Evolutionary conservation across 306 rosid species (phyloP).

Genomic region (Sechiopsis laciniata): DNA sequence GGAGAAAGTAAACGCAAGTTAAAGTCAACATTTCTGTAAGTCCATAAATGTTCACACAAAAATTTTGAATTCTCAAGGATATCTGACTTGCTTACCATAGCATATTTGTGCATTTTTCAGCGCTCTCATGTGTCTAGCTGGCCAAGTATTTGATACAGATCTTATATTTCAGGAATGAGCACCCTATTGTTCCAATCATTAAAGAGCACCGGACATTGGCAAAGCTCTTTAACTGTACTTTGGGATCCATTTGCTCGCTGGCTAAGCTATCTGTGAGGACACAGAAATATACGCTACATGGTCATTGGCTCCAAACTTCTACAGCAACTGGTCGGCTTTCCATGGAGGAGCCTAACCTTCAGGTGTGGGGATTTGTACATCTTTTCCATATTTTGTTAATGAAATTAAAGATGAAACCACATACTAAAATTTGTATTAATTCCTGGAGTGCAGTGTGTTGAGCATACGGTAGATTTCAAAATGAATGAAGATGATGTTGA

Average conservation of each 20-base stretch:
- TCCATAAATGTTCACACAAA: background rate
- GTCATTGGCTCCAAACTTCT: constrained; percentile 94
- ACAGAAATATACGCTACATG: constrained; percentile 81
- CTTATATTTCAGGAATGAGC: constrained; percentile 73
- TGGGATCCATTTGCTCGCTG: constrained; percentile 85
- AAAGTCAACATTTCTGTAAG: background rate
- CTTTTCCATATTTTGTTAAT: constrained; percentile 15
- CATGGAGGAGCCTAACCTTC: constrained; percentile 98
- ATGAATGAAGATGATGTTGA: constrained; percentile 46
- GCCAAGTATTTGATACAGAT: constrained; percentile 16
- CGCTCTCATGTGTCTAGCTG: background rate
- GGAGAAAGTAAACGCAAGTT: background rate
- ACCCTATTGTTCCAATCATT: constrained; percentile 85
- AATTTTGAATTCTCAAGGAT: background rate
- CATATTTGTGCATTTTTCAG: background rate
- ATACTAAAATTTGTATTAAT: background rate
- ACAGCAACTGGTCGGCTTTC: constrained; percentile 99
- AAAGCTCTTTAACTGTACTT: constrained; percentile 78
- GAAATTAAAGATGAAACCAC: constrained; percentile 2
- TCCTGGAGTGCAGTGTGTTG: constrained; percentile 71
- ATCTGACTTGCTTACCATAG: background rate
- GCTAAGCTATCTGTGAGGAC: constrained; percentile 63
- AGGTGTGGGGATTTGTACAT: constrained; percentile 41
- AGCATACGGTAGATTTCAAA: constrained; percentile 70
- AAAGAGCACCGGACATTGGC: constrained; percentile 91